Percentiles rank a stretch among this genome's conserved stretches.
Conservation (phyloP, 192 early-diverging fungal species). For the Coemansia sp. region DNA sequence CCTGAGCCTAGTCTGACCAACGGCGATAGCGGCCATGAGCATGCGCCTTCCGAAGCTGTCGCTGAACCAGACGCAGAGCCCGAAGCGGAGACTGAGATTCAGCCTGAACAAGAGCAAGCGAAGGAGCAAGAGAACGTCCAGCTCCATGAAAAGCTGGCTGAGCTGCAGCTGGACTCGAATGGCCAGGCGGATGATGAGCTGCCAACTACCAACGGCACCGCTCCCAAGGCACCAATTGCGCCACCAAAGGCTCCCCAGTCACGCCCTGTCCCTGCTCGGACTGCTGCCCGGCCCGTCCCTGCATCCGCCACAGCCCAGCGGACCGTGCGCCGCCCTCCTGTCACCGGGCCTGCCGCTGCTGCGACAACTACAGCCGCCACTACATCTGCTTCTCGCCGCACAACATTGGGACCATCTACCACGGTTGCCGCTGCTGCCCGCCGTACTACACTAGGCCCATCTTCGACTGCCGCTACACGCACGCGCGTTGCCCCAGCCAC, state of each 20-base stretch:
- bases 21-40: background rate
- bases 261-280: conserved; percentile 2
- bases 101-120: background rate
- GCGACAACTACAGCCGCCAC: background rate
- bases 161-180: conserved; percentile 12
- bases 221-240: background rate
- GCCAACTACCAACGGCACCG: background rate
- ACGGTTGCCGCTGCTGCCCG: conserved; percentile 5
- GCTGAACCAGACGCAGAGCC: background rate
- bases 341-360: conserved; percentile 1
- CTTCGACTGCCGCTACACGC: background rate
- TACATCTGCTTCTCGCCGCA: conserved; percentile 10
- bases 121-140: background rate
- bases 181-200: background rate
- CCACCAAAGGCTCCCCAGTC: conserved; percentile 1
- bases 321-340: conserved; percentile 22
- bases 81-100: background rate
- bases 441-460: conserved; percentile 21
- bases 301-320: conserved; percentile 17
- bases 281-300: conserved; percentile 8
- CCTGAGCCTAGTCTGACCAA: background rate
- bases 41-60: background rate
- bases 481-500: conserved; percentile 5
- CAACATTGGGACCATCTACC: conserved; percentile 17
- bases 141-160: conserved; percentile 22